These are phyloP conservation scores for Stygiomarasmius scandens DNA, from an alignment of 1,284 basidiomycete genomes.

Conservation along the genomic window DNA sequence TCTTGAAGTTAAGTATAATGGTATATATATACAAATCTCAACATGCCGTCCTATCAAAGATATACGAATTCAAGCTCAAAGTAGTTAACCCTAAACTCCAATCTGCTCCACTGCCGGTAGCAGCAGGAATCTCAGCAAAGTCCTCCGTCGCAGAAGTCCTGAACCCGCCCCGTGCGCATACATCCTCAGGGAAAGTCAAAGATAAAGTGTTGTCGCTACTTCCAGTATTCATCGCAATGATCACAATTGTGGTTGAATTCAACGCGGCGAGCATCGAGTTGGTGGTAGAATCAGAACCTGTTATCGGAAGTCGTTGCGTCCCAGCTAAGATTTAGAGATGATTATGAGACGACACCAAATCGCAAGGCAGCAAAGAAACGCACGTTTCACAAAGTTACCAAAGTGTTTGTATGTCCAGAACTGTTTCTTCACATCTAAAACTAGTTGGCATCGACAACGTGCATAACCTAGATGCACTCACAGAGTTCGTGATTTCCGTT, in stretches of 20 bases:
- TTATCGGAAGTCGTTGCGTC: constrained; percentile 34
- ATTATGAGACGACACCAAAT: neutral
- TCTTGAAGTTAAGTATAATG: too few relatives aligned
- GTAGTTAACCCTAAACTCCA: constrained; percentile 32
- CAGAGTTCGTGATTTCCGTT: constrained; percentile 40
- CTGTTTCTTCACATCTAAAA: constrained; percentile 38
- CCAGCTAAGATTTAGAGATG: constrained; percentile 27
- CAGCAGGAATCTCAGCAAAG: constrained; percentile 31
- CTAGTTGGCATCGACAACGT: neutral
- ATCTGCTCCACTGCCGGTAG: constrained; percentile 22
- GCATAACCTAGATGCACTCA: constrained; percentile 17
- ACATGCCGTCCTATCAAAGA: constrained; percentile 32
- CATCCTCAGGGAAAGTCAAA: constrained; percentile 37
- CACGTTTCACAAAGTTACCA: constrained; percentile 42
- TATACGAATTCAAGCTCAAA: constrained; percentile 40
- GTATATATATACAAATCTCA: too few relatives aligned
- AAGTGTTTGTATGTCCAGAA: constrained; percentile 45
- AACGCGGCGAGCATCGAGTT: constrained; percentile 35
- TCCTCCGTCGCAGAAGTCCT: constrained; percentile 39
- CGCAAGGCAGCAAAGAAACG: constrained; percentile 15
- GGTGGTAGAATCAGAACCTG: constrained; percentile 31
- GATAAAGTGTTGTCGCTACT: constrained; percentile 30
- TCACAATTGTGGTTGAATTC: constrained; percentile 29
- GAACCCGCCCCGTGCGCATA: constrained; percentile 30
- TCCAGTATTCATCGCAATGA: constrained; percentile 41